phyloP scores from a whole-genome alignment of 768 basidiomycete species.

The Tulasnella sp. region DNA sequence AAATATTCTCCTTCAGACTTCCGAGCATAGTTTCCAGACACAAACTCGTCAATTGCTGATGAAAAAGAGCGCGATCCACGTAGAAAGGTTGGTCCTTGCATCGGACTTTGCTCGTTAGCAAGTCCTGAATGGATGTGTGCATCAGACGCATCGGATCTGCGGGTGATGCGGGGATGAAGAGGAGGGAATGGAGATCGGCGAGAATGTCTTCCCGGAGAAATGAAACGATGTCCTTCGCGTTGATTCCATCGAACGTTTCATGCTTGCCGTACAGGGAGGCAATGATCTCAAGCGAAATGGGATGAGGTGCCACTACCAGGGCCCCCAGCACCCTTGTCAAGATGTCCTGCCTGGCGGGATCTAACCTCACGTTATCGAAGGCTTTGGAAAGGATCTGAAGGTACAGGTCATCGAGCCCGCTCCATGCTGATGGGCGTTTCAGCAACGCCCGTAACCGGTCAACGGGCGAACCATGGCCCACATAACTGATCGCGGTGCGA shows the following conservation, averaged over 20 bases:
- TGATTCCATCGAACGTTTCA: background rate
- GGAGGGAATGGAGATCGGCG: background rate
- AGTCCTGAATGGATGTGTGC: background rate
- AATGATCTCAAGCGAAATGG: background rate
- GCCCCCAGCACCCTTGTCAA: background rate
- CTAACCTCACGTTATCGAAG: background rate
- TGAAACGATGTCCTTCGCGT: background rate
- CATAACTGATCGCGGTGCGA: background rate
- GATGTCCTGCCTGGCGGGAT: background rate
- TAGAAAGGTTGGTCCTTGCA: background rate
- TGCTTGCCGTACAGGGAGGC: background rate
- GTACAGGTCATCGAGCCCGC: background rate
- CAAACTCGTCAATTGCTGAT: no score
- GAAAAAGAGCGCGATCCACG: background rate
- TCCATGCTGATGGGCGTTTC: background rate
- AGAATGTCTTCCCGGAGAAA: background rate
- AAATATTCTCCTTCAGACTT: no score
- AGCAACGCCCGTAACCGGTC: background rate
- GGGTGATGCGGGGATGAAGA: background rate
- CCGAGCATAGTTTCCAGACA: no score
- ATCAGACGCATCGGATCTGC: background rate
- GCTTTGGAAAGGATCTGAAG: background rate
- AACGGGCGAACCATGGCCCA: background rate
- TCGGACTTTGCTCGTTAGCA: background rate
- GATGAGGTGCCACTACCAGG: background rate